A percentile compares a stretch with the other conserved stretches of the same genome.
Evolutionary conservation across 208 protist species (phyloP).

Genomic region (Wallacemonas rigidus): DNA sequence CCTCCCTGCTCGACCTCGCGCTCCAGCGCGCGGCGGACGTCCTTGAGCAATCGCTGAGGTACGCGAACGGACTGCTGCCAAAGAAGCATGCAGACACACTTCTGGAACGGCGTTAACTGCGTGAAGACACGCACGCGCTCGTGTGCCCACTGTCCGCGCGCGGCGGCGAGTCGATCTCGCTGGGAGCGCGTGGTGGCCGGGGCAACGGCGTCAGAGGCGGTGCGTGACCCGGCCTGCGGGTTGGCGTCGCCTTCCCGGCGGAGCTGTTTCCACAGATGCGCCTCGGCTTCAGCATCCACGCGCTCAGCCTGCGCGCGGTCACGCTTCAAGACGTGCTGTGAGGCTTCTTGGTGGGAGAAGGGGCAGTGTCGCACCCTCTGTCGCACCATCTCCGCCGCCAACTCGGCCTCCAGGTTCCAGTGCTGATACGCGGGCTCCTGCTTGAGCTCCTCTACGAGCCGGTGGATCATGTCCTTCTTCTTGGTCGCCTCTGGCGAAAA

Average conservation of each 20-base stretch:
- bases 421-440: slow-evolving; percentile 66
- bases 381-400: slow-evolving; percentile 60
- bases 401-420: slow-evolving; percentile 77
- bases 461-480: slow-evolving; percentile 29
- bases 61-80: slow-evolving; percentile 60
- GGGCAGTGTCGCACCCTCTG: slow-evolving; percentile 42
- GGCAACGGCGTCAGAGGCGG: neutral
- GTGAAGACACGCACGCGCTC: slow-evolving; percentile 56
- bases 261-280: slow-evolving; percentile 17
- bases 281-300: slow-evolving; percentile 12
- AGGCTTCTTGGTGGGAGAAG: slow-evolving; percentile 51
- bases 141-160: slow-evolving; percentile 16
- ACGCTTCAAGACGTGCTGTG: slow-evolving; percentile 39
- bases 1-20: slow-evolving; percentile 11
- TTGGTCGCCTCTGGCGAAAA: slow-evolving; percentile 26
- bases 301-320: slow-evolving; percentile 13
- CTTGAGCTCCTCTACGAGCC: slow-evolving; percentile 70
- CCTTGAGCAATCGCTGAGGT: slow-evolving; percentile 44
- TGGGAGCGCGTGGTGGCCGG: neutral
- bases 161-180: neutral
- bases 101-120: slow-evolving; percentile 59
- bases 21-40: slow-evolving; percentile 47
- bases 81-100: slow-evolving; percentile 62
- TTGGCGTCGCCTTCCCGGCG: slow-evolving; percentile 17
- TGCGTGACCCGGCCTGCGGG: neutral